These are phyloP conservation scores for Durusdinium trenchii DNA, from an alignment of 73 alveolate genomes.

Conservation along the genomic window DNA sequence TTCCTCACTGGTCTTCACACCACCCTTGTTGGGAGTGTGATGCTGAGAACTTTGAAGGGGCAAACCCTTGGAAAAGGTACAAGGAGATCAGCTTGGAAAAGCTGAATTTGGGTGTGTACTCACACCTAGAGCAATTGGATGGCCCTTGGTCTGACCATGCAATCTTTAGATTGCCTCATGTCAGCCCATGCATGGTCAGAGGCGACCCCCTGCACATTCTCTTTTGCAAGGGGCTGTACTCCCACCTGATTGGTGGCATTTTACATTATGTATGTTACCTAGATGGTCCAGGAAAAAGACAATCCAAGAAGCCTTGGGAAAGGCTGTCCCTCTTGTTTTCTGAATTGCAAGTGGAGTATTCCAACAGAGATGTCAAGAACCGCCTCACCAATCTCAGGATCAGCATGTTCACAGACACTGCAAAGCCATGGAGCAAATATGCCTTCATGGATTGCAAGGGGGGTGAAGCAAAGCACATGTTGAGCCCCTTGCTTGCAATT, in stretches of 20 bases:
- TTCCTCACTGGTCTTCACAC: conserved; percentile 1
- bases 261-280: neutral
- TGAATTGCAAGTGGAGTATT: neutral
- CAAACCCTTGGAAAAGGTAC: neutral
- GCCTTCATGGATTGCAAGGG: conserved; percentile 24
- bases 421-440: conserved; percentile 17
- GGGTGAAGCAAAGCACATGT: conserved; percentile 24
- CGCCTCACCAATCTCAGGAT: conserved; percentile 10
- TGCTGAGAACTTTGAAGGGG: neutral
- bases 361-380: neutral
- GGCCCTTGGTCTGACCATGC: neutral
- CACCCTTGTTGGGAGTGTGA: conserved; percentile 9
- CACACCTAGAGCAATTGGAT: neutral
- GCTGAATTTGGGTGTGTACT: neutral
- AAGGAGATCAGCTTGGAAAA: conserved; percentile 32
- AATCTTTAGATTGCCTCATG: neutral
- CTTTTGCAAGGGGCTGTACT: conserved; percentile 2
- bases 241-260: conserved; percentile 7
- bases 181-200: neutral
- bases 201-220: conserved; percentile 19
- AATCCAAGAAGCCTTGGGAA: conserved; percentile 15
- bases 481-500: neutral
- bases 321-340: neutral
- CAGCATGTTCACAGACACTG: conserved; percentile 13
- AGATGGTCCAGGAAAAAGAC: conserved; percentile 5